These are phyloP conservation scores for Fusarium luffae DNA, from an alignment of 2,329 filamentous ascomycete species.

Conservation along the genomic window DNA sequence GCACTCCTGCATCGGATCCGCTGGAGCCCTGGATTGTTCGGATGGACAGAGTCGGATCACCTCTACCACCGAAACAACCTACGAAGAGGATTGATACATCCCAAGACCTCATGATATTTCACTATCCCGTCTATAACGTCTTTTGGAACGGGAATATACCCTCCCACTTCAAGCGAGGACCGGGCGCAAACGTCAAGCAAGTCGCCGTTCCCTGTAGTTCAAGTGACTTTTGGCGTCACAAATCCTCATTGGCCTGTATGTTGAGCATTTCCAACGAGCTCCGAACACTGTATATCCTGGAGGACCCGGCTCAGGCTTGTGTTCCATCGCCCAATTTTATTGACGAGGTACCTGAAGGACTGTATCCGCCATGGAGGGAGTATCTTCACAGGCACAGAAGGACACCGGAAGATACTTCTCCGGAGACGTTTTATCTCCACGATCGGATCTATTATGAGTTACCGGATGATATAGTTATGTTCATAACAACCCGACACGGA, in stretches of 20 bases:
- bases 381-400: not conserved
- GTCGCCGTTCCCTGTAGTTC: not conserved
- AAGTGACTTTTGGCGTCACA: fast-evolving
- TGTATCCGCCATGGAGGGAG: not conserved
- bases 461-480: not conserved
- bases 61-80: not conserved
- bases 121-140: not conserved
- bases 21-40: not conserved
- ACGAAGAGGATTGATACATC: not conserved
- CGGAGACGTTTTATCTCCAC: not conserved
- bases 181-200: not conserved
- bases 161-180: not conserved
- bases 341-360: not conserved
- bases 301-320: not conserved
- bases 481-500: fast-evolving
- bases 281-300: not conserved
- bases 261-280: not conserved
- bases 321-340: not conserved
- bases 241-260: not conserved
- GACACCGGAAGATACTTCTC: not conserved
- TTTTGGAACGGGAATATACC: not conserved
- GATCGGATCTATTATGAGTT: constrained; percentile 4
- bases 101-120: not conserved
- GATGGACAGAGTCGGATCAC: not conserved
- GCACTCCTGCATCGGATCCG: not conserved